Evolutionary conservation across 2,329 filamentous ascomycete species (phyloP).

Genomic region (Escovopsis sp.): DNA sequence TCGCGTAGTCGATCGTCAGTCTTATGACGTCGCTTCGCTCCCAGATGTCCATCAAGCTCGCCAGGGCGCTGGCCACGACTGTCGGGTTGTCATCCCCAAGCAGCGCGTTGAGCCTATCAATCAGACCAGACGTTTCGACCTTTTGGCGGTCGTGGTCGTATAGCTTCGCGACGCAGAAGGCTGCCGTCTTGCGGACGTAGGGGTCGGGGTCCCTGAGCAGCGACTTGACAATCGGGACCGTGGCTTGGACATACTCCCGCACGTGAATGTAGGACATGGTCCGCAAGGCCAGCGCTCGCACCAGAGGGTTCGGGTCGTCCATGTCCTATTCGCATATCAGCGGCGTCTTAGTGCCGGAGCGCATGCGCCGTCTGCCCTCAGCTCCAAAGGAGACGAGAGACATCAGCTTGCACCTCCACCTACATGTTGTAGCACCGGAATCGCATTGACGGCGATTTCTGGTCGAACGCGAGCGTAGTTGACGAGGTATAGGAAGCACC

Average conservation of each 20-base stretch:
- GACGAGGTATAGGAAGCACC: constrained; percentile 95
- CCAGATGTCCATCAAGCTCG: constrained; percentile 93
- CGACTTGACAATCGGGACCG: constrained; percentile 67
- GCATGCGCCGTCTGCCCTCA: too few species aligned
- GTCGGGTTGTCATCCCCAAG: constrained; percentile 93
- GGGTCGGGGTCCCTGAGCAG: constrained; percentile 78
- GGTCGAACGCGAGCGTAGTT: constrained; percentile 94
- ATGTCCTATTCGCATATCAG: constrained; percentile 52
- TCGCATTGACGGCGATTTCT: constrained; percentile 82
- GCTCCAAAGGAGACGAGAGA: too few species aligned
- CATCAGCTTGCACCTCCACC: constrained; percentile 10
- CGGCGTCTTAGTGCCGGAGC: constrained; percentile 1
- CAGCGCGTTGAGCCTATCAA: constrained; percentile 79
- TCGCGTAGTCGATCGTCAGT: constrained; percentile 92
- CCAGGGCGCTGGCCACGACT: constrained; percentile 86
- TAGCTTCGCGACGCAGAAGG: constrained; percentile 90
- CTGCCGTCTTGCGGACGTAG: constrained; percentile 94
- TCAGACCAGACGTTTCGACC: constrained; percentile 82
- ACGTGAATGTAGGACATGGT: constrained; percentile 98
- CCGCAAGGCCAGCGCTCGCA: constrained; percentile 78
- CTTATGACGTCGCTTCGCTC: constrained; percentile 95
- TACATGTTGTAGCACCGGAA: constrained; percentile 74
- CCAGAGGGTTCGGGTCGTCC: constrained; percentile 82
- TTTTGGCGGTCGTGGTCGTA: constrained; percentile 90
- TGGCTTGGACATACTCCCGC: constrained; percentile 85